phyloP scores from a whole-genome alignment of 2,329 filamentous ascomycete genomes.

The Phialophora chinensis region DNA sequence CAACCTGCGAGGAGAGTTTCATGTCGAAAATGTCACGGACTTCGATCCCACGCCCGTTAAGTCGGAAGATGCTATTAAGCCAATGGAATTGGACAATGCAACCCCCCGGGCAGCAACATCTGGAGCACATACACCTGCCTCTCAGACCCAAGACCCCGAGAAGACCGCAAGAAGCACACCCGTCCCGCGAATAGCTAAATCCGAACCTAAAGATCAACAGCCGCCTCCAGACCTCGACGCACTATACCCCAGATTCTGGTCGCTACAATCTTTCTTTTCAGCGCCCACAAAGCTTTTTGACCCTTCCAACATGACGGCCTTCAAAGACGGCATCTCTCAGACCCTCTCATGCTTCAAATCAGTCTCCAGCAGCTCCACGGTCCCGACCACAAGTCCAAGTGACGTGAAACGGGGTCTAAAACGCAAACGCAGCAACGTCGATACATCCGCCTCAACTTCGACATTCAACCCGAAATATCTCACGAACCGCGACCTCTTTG shows the following conservation, averaged over 20 bases:
- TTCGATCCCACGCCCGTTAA: conserved; percentile 66
- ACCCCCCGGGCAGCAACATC: conserved; percentile 43
- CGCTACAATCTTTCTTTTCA: conserved; percentile 87
- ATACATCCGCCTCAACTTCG: conserved; percentile 53
- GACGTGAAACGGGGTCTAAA: conserved; percentile 71
- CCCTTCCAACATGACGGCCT: conserved; percentile 66
- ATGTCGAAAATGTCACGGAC: conserved; percentile 89
- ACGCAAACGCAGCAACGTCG: conserved; percentile 68
- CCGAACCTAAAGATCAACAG: conserved; percentile 42
- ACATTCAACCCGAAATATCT: conserved; percentile 97
- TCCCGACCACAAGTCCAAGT: conserved; percentile 61
- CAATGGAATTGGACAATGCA: conserved; percentile 59
- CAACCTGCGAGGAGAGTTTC: conserved; percentile 93
- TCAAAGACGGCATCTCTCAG: conserved; percentile 67
- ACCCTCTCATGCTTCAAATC: conserved; percentile 78
- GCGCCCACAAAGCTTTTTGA: conserved; percentile 85
- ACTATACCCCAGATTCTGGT: conserved; percentile 93
- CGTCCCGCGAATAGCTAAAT: conserved; percentile 29
- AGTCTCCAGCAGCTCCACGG: conserved; percentile 68
- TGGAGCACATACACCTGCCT: conserved; percentile 44
- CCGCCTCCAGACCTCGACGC: conserved; percentile 63
- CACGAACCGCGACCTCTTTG: conserved; percentile 95
- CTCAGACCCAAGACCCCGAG: conserved; percentile 37
- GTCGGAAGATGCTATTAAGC: conserved; percentile 65
- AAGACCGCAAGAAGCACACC: conserved; percentile 33